phyloP scores from a whole-genome alignment of 2,329 filamentous ascomycete species.

The Pyrenochaeta sp. region DNA sequence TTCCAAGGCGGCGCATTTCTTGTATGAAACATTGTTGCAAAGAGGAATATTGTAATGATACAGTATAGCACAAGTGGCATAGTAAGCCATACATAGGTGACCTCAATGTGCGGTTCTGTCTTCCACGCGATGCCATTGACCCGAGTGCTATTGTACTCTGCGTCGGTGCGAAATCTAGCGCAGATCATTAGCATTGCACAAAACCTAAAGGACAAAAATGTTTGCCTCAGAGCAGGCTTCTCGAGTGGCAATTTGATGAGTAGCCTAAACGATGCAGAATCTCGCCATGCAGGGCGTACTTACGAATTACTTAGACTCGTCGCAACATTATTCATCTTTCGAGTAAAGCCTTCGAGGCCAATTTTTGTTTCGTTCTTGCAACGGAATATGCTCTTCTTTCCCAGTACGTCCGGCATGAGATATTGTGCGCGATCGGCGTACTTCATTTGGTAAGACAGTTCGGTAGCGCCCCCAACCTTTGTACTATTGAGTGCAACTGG shows the following conservation, averaged over 20 bases:
- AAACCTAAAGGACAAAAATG: too few relatives aligned
- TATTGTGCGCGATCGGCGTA: neutral
- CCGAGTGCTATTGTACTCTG: neutral
- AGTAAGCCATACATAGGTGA: conserved; percentile 3
- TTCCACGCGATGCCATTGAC: conserved; percentile 4
- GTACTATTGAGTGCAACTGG: neutral
- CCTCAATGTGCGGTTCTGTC: conserved; percentile 5
- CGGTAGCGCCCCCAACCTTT: neutral
- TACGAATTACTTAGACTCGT: conserved; percentile 9
- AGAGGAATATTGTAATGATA: conserved; percentile 8
- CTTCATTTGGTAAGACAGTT: neutral
- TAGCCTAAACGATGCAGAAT: neutral
- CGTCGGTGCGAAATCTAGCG: neutral
- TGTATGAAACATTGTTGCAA: conserved; percentile 5
- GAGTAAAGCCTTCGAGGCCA: conserved; percentile 6
- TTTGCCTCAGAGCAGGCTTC: too few relatives aligned
- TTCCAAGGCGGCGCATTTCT: conserved; percentile 9
- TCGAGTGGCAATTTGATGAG: neutral
- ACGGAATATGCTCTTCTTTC: neutral
- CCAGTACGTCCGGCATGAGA: neutral
- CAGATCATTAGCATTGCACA: neutral
- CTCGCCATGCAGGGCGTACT: neutral
- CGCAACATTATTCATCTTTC: conserved; percentile 6
- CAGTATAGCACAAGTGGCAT: conserved; percentile 1
- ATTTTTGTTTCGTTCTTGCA: neutral